Percentiles rank a stretch among this genome's conserved stretches.
phyloP scores from a whole-genome alignment of 768 basidiomycete species.

The Amanita inopinata region DNA sequence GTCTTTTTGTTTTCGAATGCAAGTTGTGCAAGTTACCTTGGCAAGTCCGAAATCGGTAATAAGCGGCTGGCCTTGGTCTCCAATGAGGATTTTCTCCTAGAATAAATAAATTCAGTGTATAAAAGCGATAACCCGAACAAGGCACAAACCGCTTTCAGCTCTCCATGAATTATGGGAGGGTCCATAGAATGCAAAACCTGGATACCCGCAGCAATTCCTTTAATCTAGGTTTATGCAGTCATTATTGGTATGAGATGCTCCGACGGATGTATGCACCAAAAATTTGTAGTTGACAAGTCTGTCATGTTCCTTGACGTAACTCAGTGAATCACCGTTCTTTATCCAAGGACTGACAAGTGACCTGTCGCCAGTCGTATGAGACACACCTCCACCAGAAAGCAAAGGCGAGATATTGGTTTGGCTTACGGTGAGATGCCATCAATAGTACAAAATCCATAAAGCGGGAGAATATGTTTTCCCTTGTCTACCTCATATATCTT shows the following conservation, averaged over 20 bases:
- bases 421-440: conserved; percentile 3
- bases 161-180: conserved; percentile 8
- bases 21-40: conserved; percentile 1
- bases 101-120: background rate
- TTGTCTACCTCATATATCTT: conserved; percentile 3
- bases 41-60: conserved; percentile 6
- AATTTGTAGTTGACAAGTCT: conserved; percentile 4
- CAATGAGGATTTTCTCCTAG: conserved; percentile 4
- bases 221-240: conserved; percentile 27
- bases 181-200: conserved; percentile 6
- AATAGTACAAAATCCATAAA: conserved; percentile 5
- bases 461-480: conserved; percentile 8
- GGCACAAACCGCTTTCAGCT: conserved; percentile 5
- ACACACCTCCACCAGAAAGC: background rate
- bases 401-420: no score
- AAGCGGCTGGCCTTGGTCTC: conserved; percentile 3
- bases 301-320: conserved; percentile 6
- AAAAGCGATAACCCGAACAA: background rate
- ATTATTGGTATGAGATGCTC: background rate
- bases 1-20: no score
- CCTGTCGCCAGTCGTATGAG: background rate
- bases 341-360: conserved; percentile 6
- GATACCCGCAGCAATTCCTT: conserved; percentile 7
- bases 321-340: conserved; percentile 3
- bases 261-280: background rate